Evolutionary conservation across 2,329 filamentous ascomycete species (phyloP).

Genomic region (Volutella citrinella): DNA sequence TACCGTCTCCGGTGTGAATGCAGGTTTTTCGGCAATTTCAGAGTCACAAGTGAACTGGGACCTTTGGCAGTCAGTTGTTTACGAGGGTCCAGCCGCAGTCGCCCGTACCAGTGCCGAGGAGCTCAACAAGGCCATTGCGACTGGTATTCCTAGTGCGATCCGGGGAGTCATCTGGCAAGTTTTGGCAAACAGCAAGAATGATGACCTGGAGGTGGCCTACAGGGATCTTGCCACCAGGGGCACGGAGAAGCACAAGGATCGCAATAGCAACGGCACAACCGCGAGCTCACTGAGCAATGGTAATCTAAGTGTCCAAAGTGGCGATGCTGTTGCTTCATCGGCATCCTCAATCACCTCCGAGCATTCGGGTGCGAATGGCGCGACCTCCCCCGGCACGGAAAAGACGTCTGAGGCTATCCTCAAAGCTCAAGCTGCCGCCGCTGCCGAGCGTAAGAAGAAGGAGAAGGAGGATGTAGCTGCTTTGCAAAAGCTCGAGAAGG

Average conservation of each 20-base stretch:
- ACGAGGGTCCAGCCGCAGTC: constrained; percentile 87
- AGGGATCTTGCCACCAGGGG: constrained; percentile 75
- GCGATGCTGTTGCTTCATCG: constrained; percentile 68
- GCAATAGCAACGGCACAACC: constrained; percentile 52
- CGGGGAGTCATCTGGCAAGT: constrained; percentile 99
- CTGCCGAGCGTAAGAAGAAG: constrained; percentile 71
- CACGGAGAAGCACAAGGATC: constrained; percentile 73
- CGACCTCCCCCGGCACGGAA: constrained; percentile 56
- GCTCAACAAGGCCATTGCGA: constrained; percentile 84
- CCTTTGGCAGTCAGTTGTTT: constrained; percentile 93
- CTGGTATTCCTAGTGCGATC: constrained; percentile 90
- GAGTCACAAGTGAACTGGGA: constrained; percentile 95
- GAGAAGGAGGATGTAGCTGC: constrained; percentile 73
- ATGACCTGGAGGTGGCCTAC: constrained; percentile 85
- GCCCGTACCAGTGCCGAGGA: constrained; percentile 86
- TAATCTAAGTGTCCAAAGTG: constrained; percentile 56
- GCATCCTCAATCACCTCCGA: constrained; percentile 83
- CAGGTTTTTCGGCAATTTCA: constrained; percentile 66
- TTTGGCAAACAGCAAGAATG: constrained; percentile 89
- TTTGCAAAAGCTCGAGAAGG: constrained; percentile 82
- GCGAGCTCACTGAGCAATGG: constrained; percentile 52
- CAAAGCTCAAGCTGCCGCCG: constrained; percentile 62
- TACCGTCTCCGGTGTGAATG: constrained; percentile 77
- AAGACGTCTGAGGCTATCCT: constrained; percentile 61
- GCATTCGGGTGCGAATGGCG: constrained; percentile 59